phyloP scores from a whole-genome alignment of 768 basidiomycete species.

The Trametes punicea region DNA sequence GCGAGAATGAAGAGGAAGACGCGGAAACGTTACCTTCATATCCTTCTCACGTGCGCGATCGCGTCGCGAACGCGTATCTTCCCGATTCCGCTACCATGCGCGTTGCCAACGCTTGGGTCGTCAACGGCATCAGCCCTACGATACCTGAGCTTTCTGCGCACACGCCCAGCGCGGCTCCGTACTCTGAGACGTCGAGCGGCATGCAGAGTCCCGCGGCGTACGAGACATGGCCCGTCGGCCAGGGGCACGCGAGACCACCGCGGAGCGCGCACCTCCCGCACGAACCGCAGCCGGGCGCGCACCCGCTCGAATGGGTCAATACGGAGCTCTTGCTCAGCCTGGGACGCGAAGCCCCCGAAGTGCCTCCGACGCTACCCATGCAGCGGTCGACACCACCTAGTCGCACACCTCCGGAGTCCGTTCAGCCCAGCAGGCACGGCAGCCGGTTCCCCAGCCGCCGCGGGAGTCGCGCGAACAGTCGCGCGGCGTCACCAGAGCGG shows the following conservation, averaged over 20 bases:
- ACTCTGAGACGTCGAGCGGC: conserved; percentile 22
- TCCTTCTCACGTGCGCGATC: conserved; percentile 82
- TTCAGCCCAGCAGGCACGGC: conserved; percentile 20
- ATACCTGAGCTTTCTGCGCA: conserved; percentile 16
- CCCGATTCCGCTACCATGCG: conserved; percentile 62
- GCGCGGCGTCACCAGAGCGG: conserved; percentile 57
- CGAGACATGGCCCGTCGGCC: conserved; percentile 23
- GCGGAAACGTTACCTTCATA: conserved; percentile 85
- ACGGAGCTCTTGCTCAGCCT: conserved; percentile 77
- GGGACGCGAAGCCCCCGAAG: conserved; percentile 36
- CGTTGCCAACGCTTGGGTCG: conserved; percentile 61
- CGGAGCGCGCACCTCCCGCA: conserved; percentile 27
- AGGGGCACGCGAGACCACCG: conserved; percentile 7
- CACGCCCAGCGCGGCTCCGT: not conserved
- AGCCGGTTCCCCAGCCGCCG: conserved; percentile 28
- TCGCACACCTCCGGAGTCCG: conserved; percentile 30
- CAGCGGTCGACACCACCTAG: conserved; percentile 27
- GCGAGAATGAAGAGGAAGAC: conserved; percentile 47
- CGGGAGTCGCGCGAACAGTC: conserved; percentile 34
- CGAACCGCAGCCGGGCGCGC: conserved; percentile 35
- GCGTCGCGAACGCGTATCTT: conserved; percentile 76
- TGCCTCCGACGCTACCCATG: conserved; percentile 23
- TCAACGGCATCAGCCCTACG: conserved; percentile 40
- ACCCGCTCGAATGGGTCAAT: conserved; percentile 76
- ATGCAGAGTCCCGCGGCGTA: conserved; percentile 21